Evolutionary conservation across 176 grass and related monocot species (phyloP), one percentile per base, ranked within the genome.

Genomic region (Cenchrus americanus): DNA sequence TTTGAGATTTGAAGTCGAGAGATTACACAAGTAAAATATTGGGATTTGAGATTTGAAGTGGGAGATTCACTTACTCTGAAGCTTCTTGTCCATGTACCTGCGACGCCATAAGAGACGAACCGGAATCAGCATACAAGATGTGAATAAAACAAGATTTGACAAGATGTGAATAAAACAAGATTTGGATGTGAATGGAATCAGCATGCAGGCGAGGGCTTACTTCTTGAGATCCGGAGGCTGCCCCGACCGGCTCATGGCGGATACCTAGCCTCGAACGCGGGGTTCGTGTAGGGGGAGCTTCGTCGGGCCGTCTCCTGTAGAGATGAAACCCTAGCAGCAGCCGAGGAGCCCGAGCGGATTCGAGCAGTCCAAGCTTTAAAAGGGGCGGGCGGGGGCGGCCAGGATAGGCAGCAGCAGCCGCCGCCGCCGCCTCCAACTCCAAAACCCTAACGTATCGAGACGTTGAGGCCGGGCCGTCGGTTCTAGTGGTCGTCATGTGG

Each of bases 201-300:
- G n/a, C 27, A 8, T 15, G 8, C 12, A 30, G 18, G 62, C 8
- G 26, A 42, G 18, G 12, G 77, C 82, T 87, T 60, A 92, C 94
- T 97, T 97, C 88, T 97, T 97, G 83, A 97, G 92, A 97, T 97
- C 94, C 88, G 94, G 94, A 59, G 94, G 94, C 78, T 94, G 94
- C 2, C 94, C 94, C 7, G 94, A 97, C 1, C 94, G 82, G 77
- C 92, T 97, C 92, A 97, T 94, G 79, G 63, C 66, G 64, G 77
- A 52, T 34, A 5, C 23, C 59, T 49, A 65, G 59, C 14, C 30
- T 19, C 1, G 70, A 66, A 14, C 1, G 51, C 11, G 5, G 11
- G 0, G 0, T 10, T 6, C 51, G 10, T n/a, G 34, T 8, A 1
- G 37, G 44, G 76, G 48, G 21, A 27, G 67, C 67, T 52, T 27